Percentiles rank a stretch among this genome's conserved stretches.
Evolutionary conservation across 345 rosid species (phyloP).

Genomic region (Moricandia arvensis): DNA sequence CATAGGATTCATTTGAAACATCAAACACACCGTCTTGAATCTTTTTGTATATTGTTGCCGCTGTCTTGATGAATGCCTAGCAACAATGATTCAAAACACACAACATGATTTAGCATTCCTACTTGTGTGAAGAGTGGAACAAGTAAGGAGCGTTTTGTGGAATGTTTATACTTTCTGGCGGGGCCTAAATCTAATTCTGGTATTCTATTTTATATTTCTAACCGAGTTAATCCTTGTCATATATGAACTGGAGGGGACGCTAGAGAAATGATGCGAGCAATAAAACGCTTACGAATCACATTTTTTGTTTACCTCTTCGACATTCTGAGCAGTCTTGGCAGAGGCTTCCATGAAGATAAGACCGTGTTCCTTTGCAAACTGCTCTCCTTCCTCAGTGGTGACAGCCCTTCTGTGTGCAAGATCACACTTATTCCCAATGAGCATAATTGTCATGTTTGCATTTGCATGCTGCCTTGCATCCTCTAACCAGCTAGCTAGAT

Average conservation of each 20-base stretch:
- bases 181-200: neutral
- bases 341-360: slow-evolving; percentile 99
- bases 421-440: slow-evolving; percentile 89
- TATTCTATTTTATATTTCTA: neutral
- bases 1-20: slow-evolving; percentile 96
- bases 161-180: neutral
- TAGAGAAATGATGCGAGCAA: too few species aligned
- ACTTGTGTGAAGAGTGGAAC: neutral
- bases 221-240: too few species aligned
- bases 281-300: too few species aligned
- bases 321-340: slow-evolving; percentile 97
- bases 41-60: slow-evolving; percentile 93
- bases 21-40: slow-evolving; percentile 98
- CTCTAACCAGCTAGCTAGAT: slow-evolving; percentile 95
- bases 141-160: too few species aligned
- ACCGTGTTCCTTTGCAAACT: slow-evolving; percentile 95
- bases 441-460: slow-evolving; percentile 98
- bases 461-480: slow-evolving; percentile 99
- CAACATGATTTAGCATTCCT: neutral
- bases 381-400: slow-evolving; percentile 92
- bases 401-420: slow-evolving; percentile 98
- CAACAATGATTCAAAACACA: slow-evolving; percentile 7
- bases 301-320: slow-evolving; percentile 65
- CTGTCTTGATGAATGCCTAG: slow-evolving; percentile 94
- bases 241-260: too few species aligned